These are phyloP conservation scores for Candida maesae DNA, from an alignment of 805 yeast species.

Conservation along the genomic window DNA sequence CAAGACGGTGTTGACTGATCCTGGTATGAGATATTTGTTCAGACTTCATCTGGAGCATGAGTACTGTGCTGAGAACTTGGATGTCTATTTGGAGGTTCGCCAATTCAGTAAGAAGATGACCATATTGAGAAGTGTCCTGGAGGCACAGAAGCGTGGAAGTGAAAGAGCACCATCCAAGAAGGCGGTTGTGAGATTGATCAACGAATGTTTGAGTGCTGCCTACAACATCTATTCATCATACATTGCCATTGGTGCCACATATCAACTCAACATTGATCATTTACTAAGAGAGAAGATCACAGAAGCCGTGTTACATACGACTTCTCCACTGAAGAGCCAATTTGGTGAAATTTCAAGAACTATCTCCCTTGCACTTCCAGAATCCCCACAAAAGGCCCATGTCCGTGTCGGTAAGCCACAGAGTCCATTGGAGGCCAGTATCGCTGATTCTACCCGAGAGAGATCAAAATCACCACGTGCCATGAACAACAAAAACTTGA, in stretches of 20 bases:
- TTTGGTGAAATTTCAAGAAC: slow-evolving; percentile 10
- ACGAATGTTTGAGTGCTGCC: slow-evolving; percentile 55
- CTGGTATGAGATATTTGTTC: slow-evolving; percentile 70
- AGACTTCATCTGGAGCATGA: slow-evolving; percentile 59
- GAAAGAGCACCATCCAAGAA: slow-evolving; percentile 13
- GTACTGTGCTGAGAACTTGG: slow-evolving; percentile 72
- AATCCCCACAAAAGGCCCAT: slow-evolving; percentile 5
- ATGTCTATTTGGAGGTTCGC: slow-evolving; percentile 59
- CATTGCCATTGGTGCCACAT: slow-evolving; percentile 63
- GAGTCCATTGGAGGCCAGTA: background rate
- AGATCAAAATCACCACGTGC: slow-evolving; percentile 6
- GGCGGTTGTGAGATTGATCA: slow-evolving; percentile 41
- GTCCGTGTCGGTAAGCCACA: background rate
- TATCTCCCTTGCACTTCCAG: background rate
- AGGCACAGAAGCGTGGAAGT: slow-evolving; percentile 22
- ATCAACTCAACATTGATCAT: slow-evolving; percentile 66
- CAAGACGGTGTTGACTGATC: slow-evolving; percentile 56
- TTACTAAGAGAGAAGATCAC: slow-evolving; percentile 42
- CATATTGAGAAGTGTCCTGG: slow-evolving; percentile 38
- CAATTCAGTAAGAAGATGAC: slow-evolving; percentile 46
- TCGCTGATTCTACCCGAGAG: background rate
- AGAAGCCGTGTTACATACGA: slow-evolving; percentile 35
- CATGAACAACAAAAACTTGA: slow-evolving; percentile 19
- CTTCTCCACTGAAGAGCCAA: slow-evolving; percentile 30
- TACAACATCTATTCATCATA: slow-evolving; percentile 65